Conservation (phyloP, 2,329 filamentous ascomycete genomes). For the Chaetomium olivaceum region DNA sequence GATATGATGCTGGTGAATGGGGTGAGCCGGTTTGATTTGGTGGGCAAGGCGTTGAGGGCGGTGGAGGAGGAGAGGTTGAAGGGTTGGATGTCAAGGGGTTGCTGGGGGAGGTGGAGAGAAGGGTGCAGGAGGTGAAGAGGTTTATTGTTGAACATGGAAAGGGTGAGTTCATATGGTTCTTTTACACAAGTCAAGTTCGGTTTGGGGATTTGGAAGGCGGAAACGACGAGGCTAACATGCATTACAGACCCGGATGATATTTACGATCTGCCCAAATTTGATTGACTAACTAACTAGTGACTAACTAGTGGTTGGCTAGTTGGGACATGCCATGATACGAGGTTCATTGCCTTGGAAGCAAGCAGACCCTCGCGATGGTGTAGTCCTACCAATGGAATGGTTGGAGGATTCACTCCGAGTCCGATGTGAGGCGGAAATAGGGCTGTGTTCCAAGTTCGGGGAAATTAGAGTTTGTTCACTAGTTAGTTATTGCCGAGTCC, state of each 20-base stretch:
- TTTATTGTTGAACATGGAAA: conserved; percentile 56
- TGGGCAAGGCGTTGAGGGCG: conserved; percentile 52
- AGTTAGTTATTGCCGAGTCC: not conserved
- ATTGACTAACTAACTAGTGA: conserved; percentile 8
- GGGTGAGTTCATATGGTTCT: conserved; percentile 47
- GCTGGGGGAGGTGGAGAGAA: conserved; percentile 49
- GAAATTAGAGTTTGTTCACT: not conserved
- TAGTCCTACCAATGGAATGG: too few species aligned
- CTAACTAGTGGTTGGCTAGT: too few species aligned
- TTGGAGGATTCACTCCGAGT: not conserved
- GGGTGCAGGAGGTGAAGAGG: conserved; percentile 50
- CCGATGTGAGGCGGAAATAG: not conserved
- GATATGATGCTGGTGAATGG: conserved; percentile 68
- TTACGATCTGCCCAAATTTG: conserved; percentile 51
- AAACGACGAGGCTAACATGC: conserved; percentile 18
- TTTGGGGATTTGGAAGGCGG: too few species aligned
- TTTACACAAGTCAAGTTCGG: too few species aligned
- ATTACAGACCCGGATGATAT: conserved; percentile 51
- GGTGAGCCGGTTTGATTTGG: conserved; percentile 62
- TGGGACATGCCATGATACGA: not conserved
- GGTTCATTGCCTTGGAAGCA: too few species aligned
- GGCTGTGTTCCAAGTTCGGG: not conserved
- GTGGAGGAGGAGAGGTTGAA: conserved; percentile 44
- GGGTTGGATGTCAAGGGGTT: conserved; percentile 43
- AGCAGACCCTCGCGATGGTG: too few species aligned